Evolutionary conservation across 495 filamentous ascomycete species (phyloP).

Genomic region (Talaromyces stipitatus): DNA sequence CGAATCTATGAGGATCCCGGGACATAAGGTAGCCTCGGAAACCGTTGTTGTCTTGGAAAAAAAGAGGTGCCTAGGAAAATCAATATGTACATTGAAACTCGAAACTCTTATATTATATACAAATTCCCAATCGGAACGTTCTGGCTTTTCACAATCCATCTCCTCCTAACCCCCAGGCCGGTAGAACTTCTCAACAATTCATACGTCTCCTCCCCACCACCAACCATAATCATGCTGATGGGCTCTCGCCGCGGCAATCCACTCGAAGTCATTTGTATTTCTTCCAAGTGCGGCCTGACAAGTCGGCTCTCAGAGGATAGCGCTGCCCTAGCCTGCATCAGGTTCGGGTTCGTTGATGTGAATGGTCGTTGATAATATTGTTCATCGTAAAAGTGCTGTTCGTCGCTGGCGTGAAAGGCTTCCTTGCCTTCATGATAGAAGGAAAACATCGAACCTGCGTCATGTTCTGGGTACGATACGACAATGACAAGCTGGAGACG

Average conservation of each 20-base stretch:
- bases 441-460: not conserved
- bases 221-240: constrained; percentile 80
- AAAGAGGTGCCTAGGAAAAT: too few relatives aligned
- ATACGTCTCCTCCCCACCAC: constrained; percentile 63
- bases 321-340: constrained; percentile 19
- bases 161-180: constrained; percentile 62
- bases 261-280: constrained; percentile 59
- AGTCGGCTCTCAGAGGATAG: constrained; percentile 37
- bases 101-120: constrained; percentile 49
- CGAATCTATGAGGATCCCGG: not conserved
- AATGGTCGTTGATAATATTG: not conserved
- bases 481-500: constrained; percentile 75
- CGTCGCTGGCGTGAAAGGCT: not conserved
- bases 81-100: not conserved
- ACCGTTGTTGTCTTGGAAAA: too few relatives aligned
- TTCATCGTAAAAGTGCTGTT: not conserved
- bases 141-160: constrained; percentile 76
- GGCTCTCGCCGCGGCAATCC: constrained; percentile 66
- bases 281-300: constrained; percentile 70
- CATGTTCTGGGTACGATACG: constrained; percentile 46
- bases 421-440: not conserved
- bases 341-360: constrained; percentile 10
- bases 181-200: constrained; percentile 51
- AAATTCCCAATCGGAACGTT: constrained; percentile 74
- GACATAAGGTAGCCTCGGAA: too few relatives aligned